Evolutionary conservation across 1,284 basidiomycete species (phyloP).

Genomic region (Cutaneotrichosporon daszewskae): DNA sequence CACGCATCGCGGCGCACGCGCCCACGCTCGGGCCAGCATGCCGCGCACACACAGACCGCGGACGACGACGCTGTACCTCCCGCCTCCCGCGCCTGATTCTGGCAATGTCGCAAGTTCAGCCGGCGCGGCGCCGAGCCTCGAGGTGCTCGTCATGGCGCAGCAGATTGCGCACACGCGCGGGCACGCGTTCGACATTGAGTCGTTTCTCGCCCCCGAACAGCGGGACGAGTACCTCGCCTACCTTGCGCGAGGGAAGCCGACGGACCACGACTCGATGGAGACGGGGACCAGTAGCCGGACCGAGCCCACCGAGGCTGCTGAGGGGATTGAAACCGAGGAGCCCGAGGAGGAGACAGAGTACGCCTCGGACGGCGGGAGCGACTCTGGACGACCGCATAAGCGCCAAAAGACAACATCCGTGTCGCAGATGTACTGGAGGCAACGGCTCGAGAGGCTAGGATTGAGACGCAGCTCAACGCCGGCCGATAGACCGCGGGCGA

Average conservation of each 20-base stretch:
- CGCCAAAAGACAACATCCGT: slow-evolving; percentile 6
- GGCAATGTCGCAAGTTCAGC: too few species aligned
- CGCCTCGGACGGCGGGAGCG: too few species aligned
- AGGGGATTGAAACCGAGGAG: too few species aligned
- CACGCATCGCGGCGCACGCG: too few species aligned
- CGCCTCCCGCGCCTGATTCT: slow-evolving; percentile 8
- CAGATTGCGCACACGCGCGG: slow-evolving; percentile 26
- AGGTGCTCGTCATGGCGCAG: slow-evolving; percentile 33
- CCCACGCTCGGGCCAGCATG: slow-evolving; percentile 12
- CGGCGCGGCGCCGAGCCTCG: slow-evolving; percentile 20
- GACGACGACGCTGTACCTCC: slow-evolving; percentile 29
- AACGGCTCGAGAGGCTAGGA: slow-evolving; percentile 4
- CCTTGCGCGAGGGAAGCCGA: slow-evolving; percentile 1
- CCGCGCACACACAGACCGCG: slow-evolving; percentile 21
- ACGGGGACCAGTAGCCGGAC: too few species aligned
- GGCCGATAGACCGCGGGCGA: neutral
- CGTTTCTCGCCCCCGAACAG: slow-evolving; percentile 26
- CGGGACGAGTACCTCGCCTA: slow-evolving; percentile 22
- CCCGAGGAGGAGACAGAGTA: too few species aligned
- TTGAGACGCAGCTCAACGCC: neutral
- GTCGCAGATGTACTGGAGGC: slow-evolving; percentile 14
- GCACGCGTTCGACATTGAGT: slow-evolving; percentile 33
- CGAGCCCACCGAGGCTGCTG: too few species aligned
- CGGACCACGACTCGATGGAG: neutral
- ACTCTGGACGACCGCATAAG: too few species aligned